Conservation (phyloP, 2,329 filamentous ascomycete genomes). For the Cladophialophora carrionii region DNA sequence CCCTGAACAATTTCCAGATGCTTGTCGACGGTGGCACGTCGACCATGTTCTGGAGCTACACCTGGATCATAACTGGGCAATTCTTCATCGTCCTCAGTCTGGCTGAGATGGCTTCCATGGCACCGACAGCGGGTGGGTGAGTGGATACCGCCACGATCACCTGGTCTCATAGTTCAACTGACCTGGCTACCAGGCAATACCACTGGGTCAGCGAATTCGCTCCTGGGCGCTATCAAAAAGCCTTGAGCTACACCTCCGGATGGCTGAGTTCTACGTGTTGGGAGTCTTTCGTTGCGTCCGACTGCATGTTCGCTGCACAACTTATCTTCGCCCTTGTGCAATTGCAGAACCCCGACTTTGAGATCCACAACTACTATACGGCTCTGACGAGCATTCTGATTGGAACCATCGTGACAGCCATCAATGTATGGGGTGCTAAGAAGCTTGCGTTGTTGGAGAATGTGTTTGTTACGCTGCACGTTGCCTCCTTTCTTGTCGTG, state of each 20-base stretch:
- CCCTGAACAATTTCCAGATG: slow-evolving; percentile 24
- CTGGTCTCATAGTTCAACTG: background rate
- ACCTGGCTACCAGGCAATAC: slow-evolving; percentile 19
- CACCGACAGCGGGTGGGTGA: slow-evolving; percentile 54
- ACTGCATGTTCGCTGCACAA: slow-evolving; percentile 21
- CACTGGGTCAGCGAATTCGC: slow-evolving; percentile 63
- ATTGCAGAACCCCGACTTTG: slow-evolving; percentile 49
- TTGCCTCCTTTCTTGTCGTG: slow-evolving; percentile 45
- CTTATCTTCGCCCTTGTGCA: slow-evolving; percentile 44
- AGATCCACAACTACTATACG: slow-evolving; percentile 52
- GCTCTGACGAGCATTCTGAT: slow-evolving; percentile 55
- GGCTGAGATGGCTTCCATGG: slow-evolving; percentile 64
- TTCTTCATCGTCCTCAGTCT: slow-evolving; percentile 64
- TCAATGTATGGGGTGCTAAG: slow-evolving; percentile 46
- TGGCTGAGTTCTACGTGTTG: slow-evolving; percentile 47
- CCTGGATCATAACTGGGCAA: slow-evolving; percentile 64
- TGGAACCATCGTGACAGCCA: slow-evolving; percentile 48
- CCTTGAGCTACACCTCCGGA: slow-evolving; percentile 57
- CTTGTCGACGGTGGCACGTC: slow-evolving; percentile 32
- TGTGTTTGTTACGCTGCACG: slow-evolving; percentile 45
- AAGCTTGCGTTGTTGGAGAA: slow-evolving; percentile 47
- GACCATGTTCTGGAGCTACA: slow-evolving; percentile 41
- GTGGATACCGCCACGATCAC: background rate
- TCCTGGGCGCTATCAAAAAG: slow-evolving; percentile 53
- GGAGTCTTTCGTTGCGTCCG: slow-evolving; percentile 22